Evolutionary conservation across 2,329 filamentous ascomycete species (phyloP), one percentile per base, ranked within the genome.

Genomic region (Diaporthe ilicicola): DNA sequence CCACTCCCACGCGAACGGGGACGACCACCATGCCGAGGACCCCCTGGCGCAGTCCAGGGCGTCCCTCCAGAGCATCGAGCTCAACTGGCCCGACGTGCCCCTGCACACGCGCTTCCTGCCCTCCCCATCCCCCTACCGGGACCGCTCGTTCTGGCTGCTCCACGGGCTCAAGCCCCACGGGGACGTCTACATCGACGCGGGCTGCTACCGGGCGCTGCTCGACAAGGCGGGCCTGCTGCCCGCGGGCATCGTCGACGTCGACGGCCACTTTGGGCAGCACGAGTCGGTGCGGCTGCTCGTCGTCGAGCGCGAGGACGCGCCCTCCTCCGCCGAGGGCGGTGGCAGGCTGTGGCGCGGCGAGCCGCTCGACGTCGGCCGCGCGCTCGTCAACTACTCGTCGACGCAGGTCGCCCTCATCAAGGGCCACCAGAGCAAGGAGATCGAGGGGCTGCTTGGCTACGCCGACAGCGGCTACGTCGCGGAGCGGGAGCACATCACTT

Each of bases 141-240:
- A 98, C 80, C 92, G 95, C 73, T 94, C 96, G 79, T 98, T 99
- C 86, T 99, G 96, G 96, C 91, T 99, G 61, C 87, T 98, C 0
- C 94, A 99, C 81, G 96, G 95, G 12, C 90, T 98, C 13, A 91
- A 92, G 29, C 94, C 96, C 0, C 95, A 97, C 77, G 96, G 96
- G 17, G 97, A 92, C 2, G 80, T 99, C 32, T 98, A 94, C 83
- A 97, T 99, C 76, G 96, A 99, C 83, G 84, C 89, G n/a, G 96
- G 96, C 51, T 95, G 95, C 4, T 91, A 94, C 82, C 85, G 87
- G 42, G 96, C 95, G 0, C 87, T 98, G 3, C 84, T 90, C 19
- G 90, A 91, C 78, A 97, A 97, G 83, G 94, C 95, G 0, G 94
- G 94, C 4, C 88, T 99, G 2, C 88, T 98, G 0, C 94, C 95